Evolutionary conservation across 371 early-diverging fungal genomes (phyloP).

Genomic region (Saksenaea oblongispora): DNA sequence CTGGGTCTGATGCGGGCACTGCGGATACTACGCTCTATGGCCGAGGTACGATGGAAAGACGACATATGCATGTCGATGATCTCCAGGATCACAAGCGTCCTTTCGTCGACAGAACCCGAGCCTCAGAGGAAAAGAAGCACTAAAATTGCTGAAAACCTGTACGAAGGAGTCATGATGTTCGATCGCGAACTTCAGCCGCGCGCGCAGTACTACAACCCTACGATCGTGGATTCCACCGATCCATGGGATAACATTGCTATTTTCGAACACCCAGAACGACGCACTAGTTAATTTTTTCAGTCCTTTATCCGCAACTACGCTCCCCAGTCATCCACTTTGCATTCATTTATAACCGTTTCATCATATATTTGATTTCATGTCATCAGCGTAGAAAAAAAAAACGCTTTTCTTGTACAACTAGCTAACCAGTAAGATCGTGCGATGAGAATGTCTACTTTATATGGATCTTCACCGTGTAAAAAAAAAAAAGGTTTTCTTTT

Average conservation of each 20-base stretch:
- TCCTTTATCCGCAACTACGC: not conserved
- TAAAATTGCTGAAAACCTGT: conserved; percentile 26
- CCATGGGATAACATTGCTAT: conserved; percentile 15
- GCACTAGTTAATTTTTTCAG: not conserved
- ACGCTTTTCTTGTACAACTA: too few species aligned
- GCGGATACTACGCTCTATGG: conserved; percentile 22
- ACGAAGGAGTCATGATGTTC: conserved; percentile 31
- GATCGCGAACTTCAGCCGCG: conserved; percentile 24
- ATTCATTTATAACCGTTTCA: too few species aligned
- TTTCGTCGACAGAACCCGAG: conserved; percentile 10
- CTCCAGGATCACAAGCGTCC: conserved; percentile 17
- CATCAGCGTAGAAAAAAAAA: not conserved
- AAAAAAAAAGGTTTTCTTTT: not conserved
- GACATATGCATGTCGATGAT: conserved; percentile 23
- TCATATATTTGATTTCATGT: not conserved
- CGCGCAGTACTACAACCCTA: conserved; percentile 24
- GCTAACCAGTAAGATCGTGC: too few species aligned
- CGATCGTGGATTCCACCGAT: not conserved
- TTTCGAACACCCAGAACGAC: conserved; percentile 14
- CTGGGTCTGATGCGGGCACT: conserved; percentile 27
- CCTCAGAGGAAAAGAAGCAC: conserved; percentile 11
- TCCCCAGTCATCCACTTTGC: not conserved
- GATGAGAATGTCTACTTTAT: too few species aligned
- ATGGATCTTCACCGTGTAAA: not conserved
- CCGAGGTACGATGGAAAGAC: conserved; percentile 32